These are phyloP conservation scores for Pelargonium nanum DNA, from an alignment of 345 rosid genomes.

Conservation along the genomic window DNA sequence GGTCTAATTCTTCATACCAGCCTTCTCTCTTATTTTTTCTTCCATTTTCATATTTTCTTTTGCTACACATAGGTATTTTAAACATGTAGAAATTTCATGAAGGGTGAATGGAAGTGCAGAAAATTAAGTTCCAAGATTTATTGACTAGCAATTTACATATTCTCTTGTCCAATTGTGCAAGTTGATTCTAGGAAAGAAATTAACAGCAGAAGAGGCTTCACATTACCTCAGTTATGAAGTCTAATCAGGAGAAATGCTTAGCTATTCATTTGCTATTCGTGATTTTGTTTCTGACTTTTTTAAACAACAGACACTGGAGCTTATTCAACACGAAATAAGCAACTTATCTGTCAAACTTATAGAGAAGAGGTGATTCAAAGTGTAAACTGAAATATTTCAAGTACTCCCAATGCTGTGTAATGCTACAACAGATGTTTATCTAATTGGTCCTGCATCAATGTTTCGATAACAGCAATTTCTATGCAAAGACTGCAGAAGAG, in stretches of 20 bases:
- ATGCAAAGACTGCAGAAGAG: conserved; percentile 38
- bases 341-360: conserved; percentile 36
- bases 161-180: too few species aligned
- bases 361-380: conserved; percentile 42
- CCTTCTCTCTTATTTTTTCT: not conserved
- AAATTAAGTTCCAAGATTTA: too few species aligned
- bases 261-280: not conserved
- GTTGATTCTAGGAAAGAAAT: too few species aligned
- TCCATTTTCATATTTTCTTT: not conserved
- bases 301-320: conserved; percentile 42
- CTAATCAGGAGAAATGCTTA: not conserved
- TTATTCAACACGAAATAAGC: conserved; percentile 46
- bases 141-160: too few species aligned
- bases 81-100: too few species aligned
- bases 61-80: not conserved
- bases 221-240: not conserved
- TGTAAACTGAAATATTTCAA: conserved; percentile 10
- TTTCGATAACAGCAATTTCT: conserved; percentile 36
- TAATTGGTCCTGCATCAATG: not conserved
- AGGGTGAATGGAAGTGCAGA: too few species aligned
- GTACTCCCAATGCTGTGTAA: conserved; percentile 1
- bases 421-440: not conserved
- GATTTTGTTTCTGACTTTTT: not conserved
- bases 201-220: not conserved
- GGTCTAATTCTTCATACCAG: too few species aligned